Evolutionary conservation across 768 basidiomycete species (phyloP), one percentile per base, ranked within the genome.

Genomic region (Trametes cingulata): DNA sequence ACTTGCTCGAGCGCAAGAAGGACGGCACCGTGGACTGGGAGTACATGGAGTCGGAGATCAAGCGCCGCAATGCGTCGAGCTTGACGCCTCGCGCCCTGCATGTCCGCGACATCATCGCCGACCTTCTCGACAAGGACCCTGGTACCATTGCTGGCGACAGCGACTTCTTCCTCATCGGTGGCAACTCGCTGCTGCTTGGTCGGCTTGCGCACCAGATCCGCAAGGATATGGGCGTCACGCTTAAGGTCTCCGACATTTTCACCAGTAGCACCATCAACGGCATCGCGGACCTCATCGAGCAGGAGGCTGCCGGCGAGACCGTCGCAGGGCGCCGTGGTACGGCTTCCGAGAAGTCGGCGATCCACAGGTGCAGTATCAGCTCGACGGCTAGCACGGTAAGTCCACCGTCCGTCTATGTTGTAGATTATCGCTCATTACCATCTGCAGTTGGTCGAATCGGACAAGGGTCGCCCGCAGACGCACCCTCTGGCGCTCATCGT

Each of bases 141-240:
- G 95, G 95, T 1, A 88, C 97, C 42, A 97, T 98, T 69, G 97
- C 95, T 0, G 95, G 98, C 70, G 95, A 98, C 72, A 95, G 93
- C 6, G 95, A 98, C 69, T 93, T 97, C 53, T 98, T 98, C 75
- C 86, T 98, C 51, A 97, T 98, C 65, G 95, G 95, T 37, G 95
- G 93, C 12, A 76, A 84, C 62, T 80, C 79, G 3, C 67, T 80
- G 0, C 71, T 80, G 10, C 74, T 80, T 13, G 80, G 80, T n/a
- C 75, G 79, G 47, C 73, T 81, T 13, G 71, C 75, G n/a, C 73
- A 80, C 57, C 68, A 70, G 40, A 70, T 80, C 45, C 75, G 79
- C 8, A 74, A 76, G 56, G 73, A 71, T 59, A 74, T 73, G 19
- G 76, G 76, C 20, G 74, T 71, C 25, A 72, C 66, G 37, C 51